phyloP scores from a whole-genome alignment of 352 stramenopile species.

The Phytophthora boehmeriae region DNA sequence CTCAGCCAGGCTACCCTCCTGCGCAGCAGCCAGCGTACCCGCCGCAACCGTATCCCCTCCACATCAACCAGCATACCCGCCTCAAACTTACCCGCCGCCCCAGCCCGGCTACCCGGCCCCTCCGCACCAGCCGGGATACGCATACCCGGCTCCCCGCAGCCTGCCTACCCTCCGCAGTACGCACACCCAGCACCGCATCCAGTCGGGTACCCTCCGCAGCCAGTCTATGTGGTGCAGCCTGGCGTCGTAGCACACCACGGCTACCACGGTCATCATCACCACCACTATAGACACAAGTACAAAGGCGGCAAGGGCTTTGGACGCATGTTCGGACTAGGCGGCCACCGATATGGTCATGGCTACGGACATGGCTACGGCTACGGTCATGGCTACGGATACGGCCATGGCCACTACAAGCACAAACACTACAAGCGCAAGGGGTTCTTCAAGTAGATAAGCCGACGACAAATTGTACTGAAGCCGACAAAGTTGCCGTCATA shows the following conservation, averaged over 20 bases:
- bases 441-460: conserved; percentile 30
- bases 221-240: conserved; percentile 38
- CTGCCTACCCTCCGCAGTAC: conserved; percentile 1
- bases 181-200: conserved; percentile 11
- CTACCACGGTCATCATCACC: conserved; percentile 24
- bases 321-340: conserved; percentile 22
- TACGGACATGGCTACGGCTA: conserved; percentile 22
- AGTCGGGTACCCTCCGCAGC: conserved; percentile 19
- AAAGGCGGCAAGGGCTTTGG: conserved; percentile 26
- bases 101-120: conserved; percentile 24
- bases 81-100: conserved; percentile 15
- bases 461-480: conserved; percentile 5
- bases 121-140: conserved; percentile 25
- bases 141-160: conserved; percentile 8
- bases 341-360: conserved; percentile 12
- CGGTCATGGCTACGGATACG: conserved; percentile 14
- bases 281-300: conserved; percentile 25
- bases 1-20: conserved; percentile 29
- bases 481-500: conserved; percentile 5
- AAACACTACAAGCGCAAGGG: conserved; percentile 40
- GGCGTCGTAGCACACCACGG: conserved; percentile 28
- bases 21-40: conserved; percentile 27
- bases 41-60: conserved; percentile 11
- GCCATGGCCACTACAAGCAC: conserved; percentile 33
- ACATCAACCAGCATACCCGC: conserved; percentile 31